Conservation (phyloP, 495 filamentous ascomycete species). For the Podospora australis region DNA sequence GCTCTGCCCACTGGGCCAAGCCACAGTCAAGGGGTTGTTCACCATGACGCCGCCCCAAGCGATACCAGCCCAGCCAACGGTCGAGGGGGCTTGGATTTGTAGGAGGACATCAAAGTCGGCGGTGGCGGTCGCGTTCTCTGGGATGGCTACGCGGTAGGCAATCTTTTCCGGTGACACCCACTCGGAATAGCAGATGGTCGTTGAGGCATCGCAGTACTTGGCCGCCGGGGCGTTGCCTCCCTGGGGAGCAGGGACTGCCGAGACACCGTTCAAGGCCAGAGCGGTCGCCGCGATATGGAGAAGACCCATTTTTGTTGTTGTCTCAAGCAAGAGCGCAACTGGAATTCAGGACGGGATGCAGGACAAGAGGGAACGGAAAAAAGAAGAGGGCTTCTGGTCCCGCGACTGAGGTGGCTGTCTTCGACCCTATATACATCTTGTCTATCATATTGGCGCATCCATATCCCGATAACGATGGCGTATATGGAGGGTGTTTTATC, state of each 20-base stretch:
- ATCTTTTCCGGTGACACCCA: conserved; percentile 25
- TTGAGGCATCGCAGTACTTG: conserved; percentile 28
- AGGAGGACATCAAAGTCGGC: conserved; percentile 30
- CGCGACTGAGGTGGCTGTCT: neutral
- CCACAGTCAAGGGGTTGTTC: conserved; percentile 35
- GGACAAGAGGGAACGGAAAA: neutral
- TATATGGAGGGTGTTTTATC: conserved; percentile 10
- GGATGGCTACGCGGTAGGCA: conserved; percentile 33
- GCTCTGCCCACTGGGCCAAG: conserved; percentile 27
- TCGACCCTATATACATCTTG: conserved; percentile 7
- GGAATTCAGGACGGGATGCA: neutral
- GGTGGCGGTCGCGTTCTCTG: conserved; percentile 25
- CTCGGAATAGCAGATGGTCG: conserved; percentile 33
- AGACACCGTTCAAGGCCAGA: conserved; percentile 18
- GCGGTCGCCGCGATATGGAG: conserved; percentile 20
- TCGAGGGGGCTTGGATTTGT: conserved; percentile 31
- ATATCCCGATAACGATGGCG: neutral
- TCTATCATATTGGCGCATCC: neutral
- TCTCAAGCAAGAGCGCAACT: neutral
- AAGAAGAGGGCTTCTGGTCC: neutral
- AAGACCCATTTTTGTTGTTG: conserved; percentile 24
- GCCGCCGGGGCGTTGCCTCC: conserved; percentile 8
- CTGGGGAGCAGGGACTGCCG: conserved; percentile 17
- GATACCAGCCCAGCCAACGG: conserved; percentile 33
- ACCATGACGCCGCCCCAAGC: conserved; percentile 36